Percentiles rank a stretch among this genome's conserved stretches.
phyloP scores from a whole-genome alignment of 345 rosid genomes.

The Anastatica hierochuntica region DNA sequence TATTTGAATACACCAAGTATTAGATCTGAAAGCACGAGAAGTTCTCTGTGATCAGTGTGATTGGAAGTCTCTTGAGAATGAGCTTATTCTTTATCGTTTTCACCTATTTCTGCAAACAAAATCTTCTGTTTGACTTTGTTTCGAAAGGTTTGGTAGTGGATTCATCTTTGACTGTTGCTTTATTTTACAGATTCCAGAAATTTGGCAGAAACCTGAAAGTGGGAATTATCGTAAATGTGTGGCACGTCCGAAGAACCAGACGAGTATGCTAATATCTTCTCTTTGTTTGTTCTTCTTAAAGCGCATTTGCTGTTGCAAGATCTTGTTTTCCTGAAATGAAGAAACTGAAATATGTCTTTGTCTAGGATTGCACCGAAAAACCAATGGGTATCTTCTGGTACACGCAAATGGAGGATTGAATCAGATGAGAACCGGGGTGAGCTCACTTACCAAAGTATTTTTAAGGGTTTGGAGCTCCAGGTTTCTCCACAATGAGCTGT shows the following conservation, averaged over 20 bases:
- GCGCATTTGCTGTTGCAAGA: background rate
- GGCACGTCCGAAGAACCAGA: constrained; percentile 43
- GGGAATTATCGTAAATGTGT: constrained; percentile 52
- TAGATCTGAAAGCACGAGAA: background rate
- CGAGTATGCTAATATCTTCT: constrained; percentile 33
- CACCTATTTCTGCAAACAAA: no score
- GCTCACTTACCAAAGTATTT: constrained; percentile 15
- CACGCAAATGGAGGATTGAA: constrained; percentile 97
- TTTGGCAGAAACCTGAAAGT: constrained; percentile 85
- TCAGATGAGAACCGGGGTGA: constrained; percentile 99
- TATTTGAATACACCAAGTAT: background rate
- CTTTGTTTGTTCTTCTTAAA: background rate
- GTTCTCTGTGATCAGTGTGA: background rate
- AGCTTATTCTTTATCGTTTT: no score
- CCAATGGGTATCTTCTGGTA: constrained; percentile 82
- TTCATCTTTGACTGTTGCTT: constrained; percentile 2
- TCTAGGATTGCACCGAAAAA: constrained; percentile 30
- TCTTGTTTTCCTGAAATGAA: constrained; percentile 1
- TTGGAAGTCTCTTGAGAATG: background rate
- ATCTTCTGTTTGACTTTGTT: background rate
- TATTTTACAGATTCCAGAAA: constrained; percentile 54
- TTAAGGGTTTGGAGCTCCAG: background rate
- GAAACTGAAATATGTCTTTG: background rate
- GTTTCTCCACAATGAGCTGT: background rate
- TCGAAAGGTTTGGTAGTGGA: background rate